Evolutionary conservation across 495 filamentous ascomycete genomes (phyloP), one percentile per base, ranked within the genome.

Genomic region (Podospora comata): DNA sequence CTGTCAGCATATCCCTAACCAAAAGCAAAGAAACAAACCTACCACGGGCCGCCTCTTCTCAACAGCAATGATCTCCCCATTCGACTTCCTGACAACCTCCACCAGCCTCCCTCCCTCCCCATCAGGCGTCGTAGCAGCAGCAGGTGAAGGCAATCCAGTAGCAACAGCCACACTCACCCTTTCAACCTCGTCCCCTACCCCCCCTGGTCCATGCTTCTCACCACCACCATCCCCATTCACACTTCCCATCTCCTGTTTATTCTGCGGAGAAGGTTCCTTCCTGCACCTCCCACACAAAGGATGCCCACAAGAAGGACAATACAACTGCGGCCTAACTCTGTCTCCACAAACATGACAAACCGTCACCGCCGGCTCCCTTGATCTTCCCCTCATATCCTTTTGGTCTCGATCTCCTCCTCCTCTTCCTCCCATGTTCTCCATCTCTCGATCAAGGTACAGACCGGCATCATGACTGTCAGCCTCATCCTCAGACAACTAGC

Each of bases 401-500:
- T 11, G 39, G 15, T 48, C 39, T 48, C 15, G 3, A 11, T 23
- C 30, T 32, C 3, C 30, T 32, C 4, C 30, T 32, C 30, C 30
- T 71, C 69, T 59, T 66, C 69, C 30, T 65, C 67, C 66, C 68
- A 70, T 66, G 71, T 67, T 56, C 18, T 26, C 57, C 19, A 70
- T 76, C 73, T 65, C 70, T 73, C 62, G 28, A 44, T 32, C 32
- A 4, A 19, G 18, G n/a, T 39, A 63, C 61, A 39, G n/a, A 63
- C 61, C 34, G 5, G 39, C 39, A 48, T 11, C 2, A 16, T 48
- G 39, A 48, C 39, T 48, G 5, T 48, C 39, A 18, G 71, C 69
- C 39, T 77, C 78, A 28, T 73, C 73, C 57, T 82, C 77, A 56
- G 79, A 81, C 70, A 81, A 69, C 80, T 75, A 81, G 71, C 78